Percentiles rank a stretch among this genome's conserved stretches.
phyloP scores from a whole-genome alignment of 2,329 filamentous ascomycete genomes.

The Chaetomium sp. region DNA sequence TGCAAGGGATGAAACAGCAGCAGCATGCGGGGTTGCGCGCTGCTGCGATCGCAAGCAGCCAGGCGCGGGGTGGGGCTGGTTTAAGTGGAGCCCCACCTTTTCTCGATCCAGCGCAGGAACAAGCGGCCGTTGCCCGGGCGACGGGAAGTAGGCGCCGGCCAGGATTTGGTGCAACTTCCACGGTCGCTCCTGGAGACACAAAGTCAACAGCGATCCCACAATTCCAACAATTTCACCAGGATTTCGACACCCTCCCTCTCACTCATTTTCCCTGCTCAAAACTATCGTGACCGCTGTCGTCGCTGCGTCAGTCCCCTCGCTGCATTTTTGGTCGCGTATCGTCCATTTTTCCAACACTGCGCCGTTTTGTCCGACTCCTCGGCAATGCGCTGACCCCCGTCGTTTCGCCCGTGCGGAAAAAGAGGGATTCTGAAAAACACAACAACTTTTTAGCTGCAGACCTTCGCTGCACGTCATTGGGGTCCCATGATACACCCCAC shows the following conservation, averaged over 20 bases:
- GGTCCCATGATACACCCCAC: constrained; percentile 22
- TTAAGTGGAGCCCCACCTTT: constrained; percentile 10
- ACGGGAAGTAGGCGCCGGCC: constrained; percentile 10
- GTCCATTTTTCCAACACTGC: background rate
- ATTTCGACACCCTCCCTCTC: background rate
- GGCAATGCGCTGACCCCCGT: constrained; percentile 16
- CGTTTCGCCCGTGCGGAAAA: constrained; percentile 4
- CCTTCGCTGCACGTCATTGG: constrained; percentile 23
- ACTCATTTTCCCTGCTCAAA: background rate
- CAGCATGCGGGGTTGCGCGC: constrained; percentile 6
- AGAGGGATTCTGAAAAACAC: constrained; percentile 13
- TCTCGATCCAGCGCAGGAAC: constrained; percentile 4
- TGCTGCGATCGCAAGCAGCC: constrained; percentile 5
- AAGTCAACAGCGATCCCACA: constrained; percentile 8
- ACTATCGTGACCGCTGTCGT: background rate
- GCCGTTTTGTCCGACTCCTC: constrained; percentile 1
- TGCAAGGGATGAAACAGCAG: background rate
- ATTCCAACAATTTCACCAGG: background rate
- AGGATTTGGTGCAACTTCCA: constrained; percentile 13
- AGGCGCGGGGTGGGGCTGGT: background rate
- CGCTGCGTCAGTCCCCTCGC: too few relatives aligned
- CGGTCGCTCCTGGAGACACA: constrained; percentile 12
- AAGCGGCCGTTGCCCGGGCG: constrained; percentile 14
- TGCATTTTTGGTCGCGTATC: background rate
- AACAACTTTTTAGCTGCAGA: constrained; percentile 21